Evolutionary conservation across 2,329 filamentous ascomycete genomes (phyloP), one percentile per base, ranked within the genome.

Genomic region (Raffaelea albimanens): DNA sequence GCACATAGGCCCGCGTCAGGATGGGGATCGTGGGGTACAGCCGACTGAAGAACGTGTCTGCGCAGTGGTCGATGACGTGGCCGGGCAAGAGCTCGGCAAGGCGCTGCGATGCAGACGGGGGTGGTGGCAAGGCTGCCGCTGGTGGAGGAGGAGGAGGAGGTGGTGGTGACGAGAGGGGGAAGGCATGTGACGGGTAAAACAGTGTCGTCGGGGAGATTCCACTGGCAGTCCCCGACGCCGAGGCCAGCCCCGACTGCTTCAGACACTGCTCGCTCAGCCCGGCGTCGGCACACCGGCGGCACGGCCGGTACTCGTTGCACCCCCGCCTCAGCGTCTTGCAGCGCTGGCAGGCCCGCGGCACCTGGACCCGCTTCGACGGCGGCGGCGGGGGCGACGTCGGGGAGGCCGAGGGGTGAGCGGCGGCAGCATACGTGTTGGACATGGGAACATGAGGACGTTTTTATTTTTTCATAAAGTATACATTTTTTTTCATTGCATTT

Each of bases 241-340:
- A n/a, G n/a, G n/a, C n/a, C n/a, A n/a, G n/a, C n/a, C n/a, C n/a
- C n/a, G n/a, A n/a, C n/a, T n/a, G n/a, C n/a, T n/a, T n/a, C n/a
- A 11, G 51, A 44, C 68, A 72, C 38, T 68, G 61, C 16, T 66
- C 60, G 4, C 55, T 63, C 13, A 70, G 55, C n/a, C 68, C 69
- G 14, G 67, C 64, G 34, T 64, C 62, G 48, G 64, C 52, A 56
- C 69, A 72, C 45, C 69, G 57, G 45, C 60, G 61, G 56, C 69
- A 72, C 11, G 69, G 69, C 40, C 69, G 58, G 43, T 60, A 63
- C 54, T 71, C 67, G 56, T 63, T 70, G 53, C 69, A 71, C 1
- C 67, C 68, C 29, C 68, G 61, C 25, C 68, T 65, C 13, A 70
- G 59, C 18, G 58, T 60, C 51, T 67, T 67, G 57, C 69, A 72